A percentile compares a stretch with the other conserved stretches of the same genome.
Conservation (phyloP, 176 grass and related monocot genomes). For the Oryza longistaminata region DNA sequence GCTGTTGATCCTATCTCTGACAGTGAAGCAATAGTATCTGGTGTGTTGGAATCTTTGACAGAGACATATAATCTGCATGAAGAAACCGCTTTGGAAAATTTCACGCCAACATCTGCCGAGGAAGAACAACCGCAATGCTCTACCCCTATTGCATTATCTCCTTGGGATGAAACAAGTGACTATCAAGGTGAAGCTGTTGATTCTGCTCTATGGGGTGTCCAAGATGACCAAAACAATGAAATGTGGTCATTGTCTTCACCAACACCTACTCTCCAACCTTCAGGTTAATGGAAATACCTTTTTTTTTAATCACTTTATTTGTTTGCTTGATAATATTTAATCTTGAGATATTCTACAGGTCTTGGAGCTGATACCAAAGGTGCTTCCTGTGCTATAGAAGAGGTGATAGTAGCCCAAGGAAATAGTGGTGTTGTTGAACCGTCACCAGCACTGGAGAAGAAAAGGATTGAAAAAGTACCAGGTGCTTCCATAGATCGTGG, state of each 20-base stretch:
- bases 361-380: slow-evolving; percentile 41
- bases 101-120: slow-evolving; percentile 42
- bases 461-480: slow-evolving; percentile 34
- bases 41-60: slow-evolving; percentile 44
- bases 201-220: slow-evolving; percentile 59
- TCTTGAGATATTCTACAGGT: slow-evolving; percentile 32
- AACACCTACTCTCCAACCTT: slow-evolving; percentile 55
- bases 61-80: slow-evolving; percentile 29
- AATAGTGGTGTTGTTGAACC: slow-evolving; percentile 21
- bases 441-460: slow-evolving; percentile 20
- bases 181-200: slow-evolving; percentile 62
- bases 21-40: slow-evolving; percentile 31
- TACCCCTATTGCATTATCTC: slow-evolving; percentile 51
- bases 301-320: background rate
- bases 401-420: slow-evolving; percentile 30
- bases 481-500: slow-evolving; percentile 24
- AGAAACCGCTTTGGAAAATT: slow-evolving; percentile 25
- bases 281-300: slow-evolving; percentile 48
- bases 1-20: slow-evolving; percentile 37
- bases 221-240: slow-evolving; percentile 53
- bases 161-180: slow-evolving; percentile 66
- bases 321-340: slow-evolving; percentile 15
- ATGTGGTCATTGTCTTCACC: slow-evolving; percentile 81
- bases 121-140: slow-evolving; percentile 63
- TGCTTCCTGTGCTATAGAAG: slow-evolving; percentile 22